Percentiles rank a stretch among this genome's conserved stretches.
These are phyloP conservation scores for Ogataea allantospora DNA, from an alignment of 805 yeast species.

Conservation along the genomic window DNA sequence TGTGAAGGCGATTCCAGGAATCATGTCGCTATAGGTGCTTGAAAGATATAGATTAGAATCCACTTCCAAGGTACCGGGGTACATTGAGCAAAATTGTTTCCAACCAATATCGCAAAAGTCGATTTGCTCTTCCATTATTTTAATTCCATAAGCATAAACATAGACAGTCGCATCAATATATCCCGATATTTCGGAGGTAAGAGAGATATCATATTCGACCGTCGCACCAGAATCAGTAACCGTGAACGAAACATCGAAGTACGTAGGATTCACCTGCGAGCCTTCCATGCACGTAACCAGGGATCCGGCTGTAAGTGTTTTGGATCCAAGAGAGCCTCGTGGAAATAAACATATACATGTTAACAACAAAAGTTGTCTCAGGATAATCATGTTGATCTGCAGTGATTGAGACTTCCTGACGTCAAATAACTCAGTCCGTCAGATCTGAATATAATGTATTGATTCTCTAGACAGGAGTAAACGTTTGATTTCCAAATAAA, in stretches of 20 bases:
- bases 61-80: constrained; percentile 77
- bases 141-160: constrained; percentile 85
- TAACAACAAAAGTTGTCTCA: background rate
- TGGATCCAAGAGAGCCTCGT: constrained; percentile 15
- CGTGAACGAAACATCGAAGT: constrained; percentile 71
- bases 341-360: constrained; percentile 1
- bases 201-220: constrained; percentile 64
- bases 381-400: background rate
- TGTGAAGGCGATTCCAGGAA: constrained; percentile 83
- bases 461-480: no score
- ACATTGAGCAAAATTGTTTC: constrained; percentile 89
- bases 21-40: constrained; percentile 44
- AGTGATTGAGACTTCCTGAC: no score
- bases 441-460: no score
- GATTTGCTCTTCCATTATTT: constrained; percentile 54
- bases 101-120: constrained; percentile 67
- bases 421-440: no score
- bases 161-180: constrained; percentile 66
- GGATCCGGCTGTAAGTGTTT: constrained; percentile 60
- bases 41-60: constrained; percentile 65
- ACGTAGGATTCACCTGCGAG: constrained; percentile 69
- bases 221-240: constrained; percentile 70
- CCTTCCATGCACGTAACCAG: constrained; percentile 83
- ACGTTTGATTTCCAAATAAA: no score
- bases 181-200: constrained; percentile 66